Evolutionary conservation across 441 rosid genomes (phyloP), one percentile per base, ranked within the genome.

Genomic region (Euphorbia corollata): DNA sequence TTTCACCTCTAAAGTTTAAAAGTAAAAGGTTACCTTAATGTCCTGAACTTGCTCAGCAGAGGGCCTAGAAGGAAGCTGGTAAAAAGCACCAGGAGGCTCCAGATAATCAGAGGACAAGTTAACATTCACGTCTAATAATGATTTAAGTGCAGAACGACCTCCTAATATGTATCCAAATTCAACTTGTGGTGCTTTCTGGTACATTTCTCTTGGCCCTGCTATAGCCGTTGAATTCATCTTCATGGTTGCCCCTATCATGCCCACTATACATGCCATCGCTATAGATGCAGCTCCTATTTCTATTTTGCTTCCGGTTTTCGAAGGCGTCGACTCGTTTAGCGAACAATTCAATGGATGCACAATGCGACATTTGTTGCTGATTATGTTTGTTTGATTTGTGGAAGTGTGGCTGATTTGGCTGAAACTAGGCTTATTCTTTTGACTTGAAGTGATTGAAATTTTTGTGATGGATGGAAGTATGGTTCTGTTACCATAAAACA

Each of bases 211-310:
- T 9, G 70, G 83, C 51, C 80, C 82, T 30, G 91, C 87, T 4
- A 74, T 71, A 11, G 87, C 86, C 58, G 36, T 67, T 16, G 61
- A 64, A 45, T 64, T 81, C 85, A 72, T 75, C 10, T 68, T 82
- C 45, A 71, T 68, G 71, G 70, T 41, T 8, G 75, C 74, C 15
- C 77, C 68, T 5, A 81, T 70, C 48, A 82, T 67, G 63, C 86
- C 82, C 66, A 85, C 58, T 58, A 83, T 86, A 59, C 84, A 83
- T 63, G 85, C 80, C 67, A 85, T 75, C 38, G 75, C 83, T 27
- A 82, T 2, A 13, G 87, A 78, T n/a, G 83, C 82, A 51, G 74
- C 76, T 70, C 58, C 41, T 36, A 36, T 75, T 39, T 32, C 32
- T 58, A 65, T 62, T 68, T 53, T 66, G 50, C 24, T 19, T 59